These are phyloP conservation scores for Phytophthora pistaciae DNA, from an alignment of 352 stramenopile genomes.

Conservation along the genomic window DNA sequence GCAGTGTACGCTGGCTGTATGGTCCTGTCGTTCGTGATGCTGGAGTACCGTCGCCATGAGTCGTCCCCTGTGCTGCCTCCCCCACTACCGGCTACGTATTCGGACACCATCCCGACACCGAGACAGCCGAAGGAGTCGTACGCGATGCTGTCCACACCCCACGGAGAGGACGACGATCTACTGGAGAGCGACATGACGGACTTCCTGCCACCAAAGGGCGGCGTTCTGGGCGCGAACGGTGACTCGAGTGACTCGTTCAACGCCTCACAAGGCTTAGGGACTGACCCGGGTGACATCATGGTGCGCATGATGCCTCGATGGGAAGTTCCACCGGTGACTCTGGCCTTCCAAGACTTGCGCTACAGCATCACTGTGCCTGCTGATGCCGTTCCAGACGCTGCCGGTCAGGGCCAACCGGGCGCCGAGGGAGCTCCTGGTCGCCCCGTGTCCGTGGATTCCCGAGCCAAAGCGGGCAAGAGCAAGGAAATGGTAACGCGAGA, in stretches of 20 bases:
- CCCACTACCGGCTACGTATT: constrained; percentile 13
- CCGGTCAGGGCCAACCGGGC: constrained; percentile 18
- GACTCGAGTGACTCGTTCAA: constrained; percentile 26
- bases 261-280: constrained; percentile 28
- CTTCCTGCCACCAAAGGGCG: constrained; percentile 8
- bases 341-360: constrained; percentile 57
- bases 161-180: constrained; percentile 32
- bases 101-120: constrained; percentile 19
- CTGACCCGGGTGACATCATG: constrained; percentile 28
- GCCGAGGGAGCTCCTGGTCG: constrained; percentile 29
- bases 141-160: constrained; percentile 43
- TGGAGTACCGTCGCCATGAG: constrained; percentile 50
- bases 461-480: constrained; percentile 53
- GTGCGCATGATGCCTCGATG: constrained; percentile 32
- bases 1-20: constrained; percentile 37
- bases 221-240: constrained; percentile 13
- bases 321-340: constrained; percentile 45
- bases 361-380: constrained; percentile 41
- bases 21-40: constrained; percentile 45
- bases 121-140: constrained; percentile 44
- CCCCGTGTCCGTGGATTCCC: constrained; percentile 40
- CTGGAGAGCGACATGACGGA: constrained; percentile 37
- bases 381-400: constrained; percentile 18
- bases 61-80: constrained; percentile 6
- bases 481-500: constrained; percentile 56